These are phyloP conservation scores for Flagelloscypha sp. DNA, from an alignment of 768 basidiomycete species.

Conservation along the genomic window DNA sequence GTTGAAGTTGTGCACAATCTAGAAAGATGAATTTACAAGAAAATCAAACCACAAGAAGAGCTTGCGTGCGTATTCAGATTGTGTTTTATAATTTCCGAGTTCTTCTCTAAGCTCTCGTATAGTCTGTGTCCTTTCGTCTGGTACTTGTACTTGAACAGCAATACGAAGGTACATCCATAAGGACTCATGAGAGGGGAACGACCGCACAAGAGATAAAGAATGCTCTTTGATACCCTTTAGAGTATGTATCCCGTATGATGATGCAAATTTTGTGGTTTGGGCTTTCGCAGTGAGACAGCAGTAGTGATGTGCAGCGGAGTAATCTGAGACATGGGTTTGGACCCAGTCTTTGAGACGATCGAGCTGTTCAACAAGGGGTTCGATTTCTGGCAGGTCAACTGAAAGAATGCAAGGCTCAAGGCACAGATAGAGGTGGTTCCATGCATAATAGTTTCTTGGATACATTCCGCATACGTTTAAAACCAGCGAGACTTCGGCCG, in stretches of 20 bases:
- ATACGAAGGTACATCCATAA: constrained; percentile 55
- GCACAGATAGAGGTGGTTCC: constrained; percentile 53
- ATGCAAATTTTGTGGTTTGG: constrained; percentile 5
- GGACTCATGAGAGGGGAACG: constrained; percentile 52
- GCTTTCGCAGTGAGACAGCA: constrained; percentile 28
- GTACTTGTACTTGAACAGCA: too few species aligned
- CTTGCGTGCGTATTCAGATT: too few species aligned
- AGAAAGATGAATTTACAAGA: neutral
- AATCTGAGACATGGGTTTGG: constrained; percentile 56
- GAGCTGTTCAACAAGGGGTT: constrained; percentile 32
- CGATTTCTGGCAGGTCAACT: constrained; percentile 13
- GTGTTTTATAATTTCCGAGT: too few species aligned
- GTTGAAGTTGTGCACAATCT: too few species aligned
- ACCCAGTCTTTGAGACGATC: constrained; percentile 41
- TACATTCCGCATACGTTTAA: constrained; percentile 49
- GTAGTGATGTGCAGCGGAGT: constrained; percentile 53
- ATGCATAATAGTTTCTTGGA: constrained; percentile 69
- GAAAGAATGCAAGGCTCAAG: constrained; percentile 17
- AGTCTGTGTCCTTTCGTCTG: too few species aligned
- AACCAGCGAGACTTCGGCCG: constrained; percentile 40
- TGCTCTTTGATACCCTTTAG: too few species aligned
- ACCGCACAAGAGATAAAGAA: constrained; percentile 36
- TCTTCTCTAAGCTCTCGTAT: too few species aligned
- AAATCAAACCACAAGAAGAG: neutral
- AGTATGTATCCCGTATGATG: too few species aligned